Base-by-base conservation (phyloP, 768 basidiomycete genomes). In the Boletus sensibilis region DNA sequence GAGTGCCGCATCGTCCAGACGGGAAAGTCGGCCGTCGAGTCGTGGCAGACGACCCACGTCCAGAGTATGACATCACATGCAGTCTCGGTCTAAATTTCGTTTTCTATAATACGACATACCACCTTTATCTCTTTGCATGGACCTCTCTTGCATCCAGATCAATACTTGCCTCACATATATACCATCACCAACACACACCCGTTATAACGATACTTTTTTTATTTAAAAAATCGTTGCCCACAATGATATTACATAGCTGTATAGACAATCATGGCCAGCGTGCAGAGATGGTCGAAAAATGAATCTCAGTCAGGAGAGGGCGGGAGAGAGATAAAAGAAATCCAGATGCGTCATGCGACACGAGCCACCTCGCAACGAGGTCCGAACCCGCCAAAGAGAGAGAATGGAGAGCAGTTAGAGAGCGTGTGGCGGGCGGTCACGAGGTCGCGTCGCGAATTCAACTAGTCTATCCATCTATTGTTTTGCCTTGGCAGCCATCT, bases 401-500 rank as follows among this genome's bases (percentile, higher is more conserved):
- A 48, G 10, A 43, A 52, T 2, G 42, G 47, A 31, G 48, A 59
- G 46, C 25, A 41, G 31, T 35, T 16, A 53, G 44, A 39, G 55
- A 59, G 51, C 25, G 56, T 51, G 51, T 13, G 34, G 40, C 25
- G 16, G 9, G 40, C 16, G 27, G 48, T 18, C 23, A 41, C 45
- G 11, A 29, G 37, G 39, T 45, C 34, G 20, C 40, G 33, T 40
- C 41, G 51, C 29, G 16, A 40, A 29, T 50, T 45, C 45, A 27
- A 49, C 47, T 42, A 42, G 33, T 63, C 58, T 60, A 65, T 53
- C 40, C 57, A 29, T 68, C 63, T 68, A 75, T 43, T 71, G 67
- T 70, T 81, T 86, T 44, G 85, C 84, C 72, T 80, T 82, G 58
- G 83, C 77, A 58, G 86, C 87, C 87, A 88, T 88, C 85, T 86